Conservation (phyloP, 164 flowering plant genomes). For the Vitis labrusca region DNA sequence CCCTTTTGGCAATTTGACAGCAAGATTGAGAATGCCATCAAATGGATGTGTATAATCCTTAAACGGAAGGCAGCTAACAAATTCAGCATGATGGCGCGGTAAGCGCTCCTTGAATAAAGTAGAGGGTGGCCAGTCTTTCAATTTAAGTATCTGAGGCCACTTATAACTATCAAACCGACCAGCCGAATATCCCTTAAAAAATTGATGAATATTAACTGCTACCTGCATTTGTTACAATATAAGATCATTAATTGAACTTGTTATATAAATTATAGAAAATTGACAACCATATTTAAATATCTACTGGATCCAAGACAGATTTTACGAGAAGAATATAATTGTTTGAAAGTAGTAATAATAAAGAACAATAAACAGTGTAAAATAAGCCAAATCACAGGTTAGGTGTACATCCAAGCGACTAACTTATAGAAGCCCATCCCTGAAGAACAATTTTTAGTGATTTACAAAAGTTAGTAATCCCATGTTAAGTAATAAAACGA, state of each 20-base stretch:
- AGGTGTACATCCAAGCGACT: too few species aligned
- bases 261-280: not conserved
- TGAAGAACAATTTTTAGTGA: too few species aligned
- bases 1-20: constrained; percentile 41
- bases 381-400: too few species aligned
- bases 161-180: constrained; percentile 16
- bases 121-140: constrained; percentile 79
- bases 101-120: constrained; percentile 41
- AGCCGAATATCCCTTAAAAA: constrained; percentile 51
- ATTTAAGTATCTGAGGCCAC: constrained; percentile 61
- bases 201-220: constrained; percentile 43
- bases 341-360: too few species aligned
- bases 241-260: not conserved
- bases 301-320: too few species aligned
- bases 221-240: constrained; percentile 33
- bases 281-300: not conserved
- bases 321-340: too few species aligned
- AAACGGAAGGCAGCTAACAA: constrained; percentile 54
- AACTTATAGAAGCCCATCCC: too few species aligned
- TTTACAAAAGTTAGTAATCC: too few species aligned
- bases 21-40: constrained; percentile 50
- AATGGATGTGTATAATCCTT: constrained; percentile 63
- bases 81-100: constrained; percentile 62
- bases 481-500: too few species aligned
- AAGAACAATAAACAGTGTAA: too few species aligned